Conservation (phyloP, 2,329 filamentous ascomycete species). For the Fusarium nanum region DNA sequence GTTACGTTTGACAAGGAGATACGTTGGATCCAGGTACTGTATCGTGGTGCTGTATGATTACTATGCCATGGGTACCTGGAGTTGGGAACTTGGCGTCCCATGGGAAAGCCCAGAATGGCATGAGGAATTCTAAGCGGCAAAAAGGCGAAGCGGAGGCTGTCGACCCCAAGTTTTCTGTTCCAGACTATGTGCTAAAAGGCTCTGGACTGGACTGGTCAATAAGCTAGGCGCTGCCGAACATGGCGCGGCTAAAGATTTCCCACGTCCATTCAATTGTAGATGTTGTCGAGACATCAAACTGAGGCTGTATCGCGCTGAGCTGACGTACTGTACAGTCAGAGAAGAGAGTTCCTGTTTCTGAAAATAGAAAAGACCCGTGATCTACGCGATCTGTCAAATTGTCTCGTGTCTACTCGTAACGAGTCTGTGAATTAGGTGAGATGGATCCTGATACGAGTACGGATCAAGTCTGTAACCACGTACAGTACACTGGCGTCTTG, state of each 20-base stretch:
- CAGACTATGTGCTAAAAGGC: neutral
- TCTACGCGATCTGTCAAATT: neutral
- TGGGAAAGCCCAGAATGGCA: constrained; percentile 32
- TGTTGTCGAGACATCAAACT: constrained; percentile 35
- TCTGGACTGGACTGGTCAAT: constrained; percentile 18
- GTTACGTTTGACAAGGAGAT: constrained; percentile 11
- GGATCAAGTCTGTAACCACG: constrained; percentile 29
- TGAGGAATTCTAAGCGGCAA: constrained; percentile 14
- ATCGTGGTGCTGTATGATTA: neutral
- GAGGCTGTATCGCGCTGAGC: constrained; percentile 26
- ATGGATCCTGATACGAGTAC: constrained; percentile 42
- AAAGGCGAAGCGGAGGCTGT: neutral
- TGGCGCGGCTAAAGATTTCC: constrained; percentile 32
- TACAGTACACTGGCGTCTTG: neutral
- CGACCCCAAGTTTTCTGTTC: constrained; percentile 8
- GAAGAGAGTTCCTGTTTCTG: neutral
- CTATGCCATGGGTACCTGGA: constrained; percentile 3
- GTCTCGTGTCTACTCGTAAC: constrained; percentile 13
- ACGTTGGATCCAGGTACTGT: neutral
- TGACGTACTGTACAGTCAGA: constrained; percentile 29
- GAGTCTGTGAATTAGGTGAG: constrained; percentile 15
- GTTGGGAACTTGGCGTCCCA: constrained; percentile 10
- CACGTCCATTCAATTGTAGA: constrained; percentile 22
- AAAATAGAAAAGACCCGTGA: constrained; percentile 19
- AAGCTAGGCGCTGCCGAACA: constrained; percentile 27